Base-by-base conservation (phyloP, 176 grass and related monocot species). In the Eleusine coracana region DNA sequence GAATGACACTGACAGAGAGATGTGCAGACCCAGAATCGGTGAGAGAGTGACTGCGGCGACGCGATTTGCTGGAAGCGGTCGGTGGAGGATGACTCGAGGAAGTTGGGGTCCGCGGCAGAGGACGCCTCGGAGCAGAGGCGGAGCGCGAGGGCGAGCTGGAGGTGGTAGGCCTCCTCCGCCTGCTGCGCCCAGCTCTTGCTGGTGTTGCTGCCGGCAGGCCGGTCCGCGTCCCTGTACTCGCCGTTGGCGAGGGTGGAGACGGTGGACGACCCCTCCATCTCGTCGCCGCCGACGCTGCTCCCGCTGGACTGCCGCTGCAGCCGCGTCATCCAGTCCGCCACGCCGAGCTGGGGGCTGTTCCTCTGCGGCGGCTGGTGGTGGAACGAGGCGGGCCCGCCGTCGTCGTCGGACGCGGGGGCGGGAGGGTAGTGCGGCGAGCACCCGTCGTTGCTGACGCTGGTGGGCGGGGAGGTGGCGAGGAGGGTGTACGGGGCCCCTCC, bases 101-200 rank as follows among this genome's bases (percentile, higher is more conserved):
- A 46, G 44, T 46, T 46, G 44, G 92, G 87, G 80, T 97, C 87
- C 60, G 83, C 66, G 23, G 89, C 83, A 66, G 70, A 73, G 36
- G 94, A 64, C 8, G 94, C 89, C 62, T 92, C 91, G 82, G 91
- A 88, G 80, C 94, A 97, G 76, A 97, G 94, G 17, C 94, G 94
- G 46, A 97, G 85, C n/a, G 94, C 94, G 63, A 46, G 44, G 44
- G 44, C 44, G 44, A 97, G 91, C 80, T 97, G 94, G 48, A 97
- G 87, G 64, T 94, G 87, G 85, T 97, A 97, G 3, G 89, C 84
- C 87, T 97, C 94, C 89, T 97, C 91, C 23, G 91, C 94, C 85
- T 97, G 94, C 91, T 94, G 94, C 59, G 94, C 94, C 94, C 91
- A 97, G 83, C 91, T 97, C 87, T 86, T 94, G 84, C n/a, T 6